phyloP scores from a whole-genome alignment of 2,329 filamentous ascomycete genomes.

The Cladosporium sp. region DNA sequence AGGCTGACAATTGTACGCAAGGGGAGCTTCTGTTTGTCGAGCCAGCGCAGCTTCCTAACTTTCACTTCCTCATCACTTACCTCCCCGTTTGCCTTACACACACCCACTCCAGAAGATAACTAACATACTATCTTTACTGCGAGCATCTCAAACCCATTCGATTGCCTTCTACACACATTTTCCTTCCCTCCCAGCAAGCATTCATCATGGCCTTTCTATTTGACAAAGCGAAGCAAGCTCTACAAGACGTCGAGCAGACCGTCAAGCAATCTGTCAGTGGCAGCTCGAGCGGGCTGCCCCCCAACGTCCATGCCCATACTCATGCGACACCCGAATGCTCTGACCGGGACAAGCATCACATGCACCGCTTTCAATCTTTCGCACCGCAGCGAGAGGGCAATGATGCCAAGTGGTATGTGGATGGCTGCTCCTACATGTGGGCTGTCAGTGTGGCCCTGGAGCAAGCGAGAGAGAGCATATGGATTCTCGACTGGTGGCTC shows the following conservation, averaged over 20 bases:
- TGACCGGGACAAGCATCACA: slow-evolving; percentile 37
- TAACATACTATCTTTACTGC: no score
- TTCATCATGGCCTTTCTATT: slow-evolving; percentile 38
- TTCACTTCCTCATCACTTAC: no score
- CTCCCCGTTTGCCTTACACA: no score
- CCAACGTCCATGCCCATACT: slow-evolving; percentile 42
- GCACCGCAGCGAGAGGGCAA: slow-evolving; percentile 67
- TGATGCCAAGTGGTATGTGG: slow-evolving; percentile 80
- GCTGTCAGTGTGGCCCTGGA: slow-evolving; percentile 77
- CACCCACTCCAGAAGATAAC: no score
- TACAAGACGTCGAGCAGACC: slow-evolving; percentile 48
- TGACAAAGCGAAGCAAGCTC: slow-evolving; percentile 50
- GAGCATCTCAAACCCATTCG: no score
- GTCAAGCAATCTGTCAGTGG: slow-evolving; percentile 40
- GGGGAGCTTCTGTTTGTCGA: no score
- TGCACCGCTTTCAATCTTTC: slow-evolving; percentile 59
- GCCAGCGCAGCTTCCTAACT: no score
- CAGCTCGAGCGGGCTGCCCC: slow-evolving; percentile 37
- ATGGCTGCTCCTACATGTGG: slow-evolving; percentile 79
- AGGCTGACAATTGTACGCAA: no score
- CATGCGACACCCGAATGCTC: slow-evolving; percentile 36
- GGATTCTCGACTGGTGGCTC: slow-evolving; percentile 75
- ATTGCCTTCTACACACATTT: no score
- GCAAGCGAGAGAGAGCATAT: slow-evolving; percentile 70
- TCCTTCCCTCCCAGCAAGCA: background rate